A percentile compares a stretch with the other conserved stretches of the same genome.
These are phyloP conservation scores for Yamadazyma dendronema DNA, from an alignment of 1,139 yeast species.

Conservation along the genomic window DNA sequence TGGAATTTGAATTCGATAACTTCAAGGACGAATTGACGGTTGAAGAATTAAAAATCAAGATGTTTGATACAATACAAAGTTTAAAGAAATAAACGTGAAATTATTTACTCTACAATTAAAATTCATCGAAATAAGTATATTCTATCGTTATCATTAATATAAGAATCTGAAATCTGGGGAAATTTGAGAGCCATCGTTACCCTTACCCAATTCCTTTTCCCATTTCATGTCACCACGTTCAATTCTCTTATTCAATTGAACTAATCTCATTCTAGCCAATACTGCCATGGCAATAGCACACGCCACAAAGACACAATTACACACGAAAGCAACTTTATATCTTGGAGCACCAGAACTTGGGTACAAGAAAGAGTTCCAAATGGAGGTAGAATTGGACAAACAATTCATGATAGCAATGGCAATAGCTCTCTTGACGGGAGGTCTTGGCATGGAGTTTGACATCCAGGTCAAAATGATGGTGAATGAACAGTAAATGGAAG, in stretches of 20 bases:
- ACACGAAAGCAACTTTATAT: slow-evolving; percentile 44
- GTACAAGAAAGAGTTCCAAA: slow-evolving; percentile 53
- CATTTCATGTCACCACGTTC: slow-evolving; percentile 49
- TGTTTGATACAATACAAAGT: slow-evolving; percentile 37
- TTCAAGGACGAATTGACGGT: slow-evolving; percentile 60
- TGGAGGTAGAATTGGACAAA: slow-evolving; percentile 51
- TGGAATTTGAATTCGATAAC: slow-evolving; percentile 81
- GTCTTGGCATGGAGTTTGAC: slow-evolving; percentile 51
- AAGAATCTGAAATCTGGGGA: slow-evolving; percentile 46
- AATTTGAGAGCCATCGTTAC: slow-evolving; percentile 43
- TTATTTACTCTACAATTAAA: background rate
- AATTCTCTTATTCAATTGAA: slow-evolving; percentile 41
- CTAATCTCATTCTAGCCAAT: slow-evolving; percentile 38
- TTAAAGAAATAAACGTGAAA: background rate
- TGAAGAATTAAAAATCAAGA: slow-evolving; percentile 66
- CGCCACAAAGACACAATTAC: slow-evolving; percentile 48
- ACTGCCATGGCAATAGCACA: slow-evolving; percentile 40
- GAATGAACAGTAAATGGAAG: slow-evolving; percentile 55
- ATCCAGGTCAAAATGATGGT: slow-evolving; percentile 57
- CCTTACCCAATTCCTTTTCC: slow-evolving; percentile 50
- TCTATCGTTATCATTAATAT: slow-evolving; percentile 13
- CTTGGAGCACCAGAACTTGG: slow-evolving; percentile 43
- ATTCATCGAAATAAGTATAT: background rate
- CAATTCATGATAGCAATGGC: slow-evolving; percentile 53
- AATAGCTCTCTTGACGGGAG: slow-evolving; percentile 54